Base-by-base conservation (phyloP, 139 green algal species). In the Chlamydomonas sp. region DNA sequence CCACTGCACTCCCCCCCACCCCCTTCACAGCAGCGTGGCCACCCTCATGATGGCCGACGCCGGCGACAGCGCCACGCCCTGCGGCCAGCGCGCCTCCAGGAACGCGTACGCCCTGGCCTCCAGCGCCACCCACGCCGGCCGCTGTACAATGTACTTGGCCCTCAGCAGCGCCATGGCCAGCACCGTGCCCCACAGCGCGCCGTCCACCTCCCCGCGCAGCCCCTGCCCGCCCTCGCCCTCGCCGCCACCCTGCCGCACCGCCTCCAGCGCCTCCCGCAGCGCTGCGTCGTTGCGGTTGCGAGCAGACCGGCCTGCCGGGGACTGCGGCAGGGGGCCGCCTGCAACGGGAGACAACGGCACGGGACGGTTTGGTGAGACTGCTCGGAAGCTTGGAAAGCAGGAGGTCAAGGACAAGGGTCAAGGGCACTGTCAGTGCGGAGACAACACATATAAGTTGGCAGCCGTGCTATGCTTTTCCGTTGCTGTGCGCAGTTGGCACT, bases 111-210 rank as follows among this genome's bases (percentile, higher is more conserved):
- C 82, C 72, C 63, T 63, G 15, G 72, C 61, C 72, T 87, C 82
- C 82, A 87, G 60, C 12, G 82, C 3, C 57, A 87, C 57, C 82
- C 82, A 87, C 2, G 72, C 12, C 71, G 74, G n/a, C n/a, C 82
- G 82, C 12, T 74, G 20, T 1, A 12, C 59, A 61, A 60, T 61
- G 61, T 87, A 87, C 67, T 69, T 68, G n/a, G 3, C 62, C 10
- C 82, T 61, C 72, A 87, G 82, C 82, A 87, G 82, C 82, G 82
- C 71, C 71, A 87, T 61, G n/a, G 72, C 82, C 82, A 87, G n/a
- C 9, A 87, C 61, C 59, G 82, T 87, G n/a, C 3, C 14, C 82
- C 82, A 87, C 1, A 8, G 9, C 17, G 82, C 58, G 10, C 82
- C 82, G 0, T 2, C 2, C n/a, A 87, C 72, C 0, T 61, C 61